A percentile compares a stretch with the other conserved stretches of the same genome.
phyloP scores from a whole-genome alignment of 1,284 basidiomycete genomes.

The Afroboletus lepidellus region DNA sequence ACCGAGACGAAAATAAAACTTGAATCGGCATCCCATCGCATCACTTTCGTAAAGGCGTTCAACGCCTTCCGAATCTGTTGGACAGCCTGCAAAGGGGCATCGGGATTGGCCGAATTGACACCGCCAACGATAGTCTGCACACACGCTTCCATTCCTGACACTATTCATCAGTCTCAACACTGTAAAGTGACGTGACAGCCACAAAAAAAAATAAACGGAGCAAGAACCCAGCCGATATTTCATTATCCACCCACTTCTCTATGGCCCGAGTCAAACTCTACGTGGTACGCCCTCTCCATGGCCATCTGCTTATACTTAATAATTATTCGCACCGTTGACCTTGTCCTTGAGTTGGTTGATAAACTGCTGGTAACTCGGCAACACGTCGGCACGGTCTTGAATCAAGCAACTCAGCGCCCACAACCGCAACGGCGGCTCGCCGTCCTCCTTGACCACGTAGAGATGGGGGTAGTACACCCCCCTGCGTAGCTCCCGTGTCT shows the following conservation, averaged over 20 bases:
- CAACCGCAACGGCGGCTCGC: conserved; percentile 88
- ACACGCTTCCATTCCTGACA: background rate
- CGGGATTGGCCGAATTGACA: background rate
- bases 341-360: conserved; percentile 76
- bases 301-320: conserved; percentile 17
- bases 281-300: background rate
- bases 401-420: conserved; percentile 96
- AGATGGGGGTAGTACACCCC: conserved; percentile 93
- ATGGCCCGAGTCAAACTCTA: background rate
- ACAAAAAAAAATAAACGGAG: background rate
- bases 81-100: background rate
- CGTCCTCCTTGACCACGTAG: conserved; percentile 99
- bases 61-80: background rate
- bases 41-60: background rate
- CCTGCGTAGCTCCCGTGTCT: conserved; percentile 86
- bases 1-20: background rate
- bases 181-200: background rate
- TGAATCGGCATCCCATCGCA: background rate
- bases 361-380: conserved; percentile 96
- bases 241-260: background rate
- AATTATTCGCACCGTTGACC: conserved; percentile 43
- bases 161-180: background rate
- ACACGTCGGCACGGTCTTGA: conserved; percentile 93
- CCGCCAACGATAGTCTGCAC: background rate
- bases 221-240: background rate